phyloP scores from a whole-genome alignment of 495 filamentous ascomycete genomes.

The Acidiella bohemica region DNA sequence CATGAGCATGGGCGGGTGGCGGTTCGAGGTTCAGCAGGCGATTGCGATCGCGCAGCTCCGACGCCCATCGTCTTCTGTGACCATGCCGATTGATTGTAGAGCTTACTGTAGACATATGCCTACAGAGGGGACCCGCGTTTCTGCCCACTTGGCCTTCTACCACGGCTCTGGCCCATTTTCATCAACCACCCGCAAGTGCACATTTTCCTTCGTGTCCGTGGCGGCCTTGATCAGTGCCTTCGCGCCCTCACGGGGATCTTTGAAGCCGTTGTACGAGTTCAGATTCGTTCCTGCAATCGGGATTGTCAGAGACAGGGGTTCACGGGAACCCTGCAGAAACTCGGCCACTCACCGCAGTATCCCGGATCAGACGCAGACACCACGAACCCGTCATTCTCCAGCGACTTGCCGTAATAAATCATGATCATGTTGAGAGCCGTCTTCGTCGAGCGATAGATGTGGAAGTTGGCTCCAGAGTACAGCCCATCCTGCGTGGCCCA shows the following conservation, averaged over 20 bases:
- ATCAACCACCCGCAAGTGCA: slow-evolving; percentile 5
- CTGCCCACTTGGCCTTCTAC: slow-evolving; percentile 1
- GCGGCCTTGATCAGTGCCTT: slow-evolving; percentile 1
- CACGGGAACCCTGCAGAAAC: background rate
- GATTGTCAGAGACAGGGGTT: background rate
- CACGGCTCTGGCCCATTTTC: slow-evolving; percentile 4
- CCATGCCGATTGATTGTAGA: too few relatives aligned
- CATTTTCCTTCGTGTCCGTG: background rate
- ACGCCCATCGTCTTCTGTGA: too few relatives aligned
- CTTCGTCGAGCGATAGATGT: slow-evolving; percentile 31
- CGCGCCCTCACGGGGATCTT: slow-evolving; percentile 8
- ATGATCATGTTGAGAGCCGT: slow-evolving; percentile 33
- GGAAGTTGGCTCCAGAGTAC: slow-evolving; percentile 1
- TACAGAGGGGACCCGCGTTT: too few relatives aligned
- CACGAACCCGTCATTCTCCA: slow-evolving; percentile 13
- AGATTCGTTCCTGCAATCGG: slow-evolving; percentile 1
- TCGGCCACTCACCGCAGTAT: slow-evolving; percentile 13
- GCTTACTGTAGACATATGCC: too few relatives aligned
- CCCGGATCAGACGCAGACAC: slow-evolving; percentile 9
- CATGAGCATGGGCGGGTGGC: too few relatives aligned
- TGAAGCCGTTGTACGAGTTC: slow-evolving; percentile 2
- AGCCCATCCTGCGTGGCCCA: slow-evolving; percentile 18
- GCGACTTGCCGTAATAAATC: slow-evolving; percentile 3
- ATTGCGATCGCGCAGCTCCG: too few relatives aligned
- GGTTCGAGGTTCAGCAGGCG: too few relatives aligned